Evolutionary conservation across 2,329 filamentous ascomycete species (phyloP), one percentile per base, ranked within the genome.

Genomic region (Stemphylium vesicarium): DNA sequence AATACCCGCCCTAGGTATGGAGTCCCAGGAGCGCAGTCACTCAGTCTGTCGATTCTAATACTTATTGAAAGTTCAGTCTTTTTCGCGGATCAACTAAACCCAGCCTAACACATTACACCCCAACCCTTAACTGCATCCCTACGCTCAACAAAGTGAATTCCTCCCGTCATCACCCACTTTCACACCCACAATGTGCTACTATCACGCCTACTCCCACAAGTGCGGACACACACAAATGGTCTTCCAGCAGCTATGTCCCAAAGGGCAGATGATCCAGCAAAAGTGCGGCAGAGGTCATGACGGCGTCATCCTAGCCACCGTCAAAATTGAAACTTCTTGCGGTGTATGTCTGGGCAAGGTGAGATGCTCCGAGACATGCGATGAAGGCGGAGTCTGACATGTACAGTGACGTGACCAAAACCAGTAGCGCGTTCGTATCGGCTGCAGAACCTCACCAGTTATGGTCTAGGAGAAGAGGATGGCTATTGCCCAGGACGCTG

Each of bases 201-300:
- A 79, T 68, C 79, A 80, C 66, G 79, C 78, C 42, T 79, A 81
- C 70, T 73, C 69, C 3, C 75, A 80, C 68, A 65, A 68, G 12
- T 81, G 79, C 64, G 78, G 78, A 39, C 79, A 81, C 63, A 78
- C 77, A 13, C 68, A 72, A 51, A 79, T 72, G 62, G 53, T 73
- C 10, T 66, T 75, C 49, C 65, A 68, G 31, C 60, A 69, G 41
- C 57, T 70, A 18, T 75, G 71, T 22, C 32, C 62, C 2, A 65
- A 64, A 15, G 70, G 65, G 4, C 69, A 73, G 20, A 69, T 73
- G 63, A 66, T 60, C 10, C 71, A 74, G 54, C 64, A 65, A 45
- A 72, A 64, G 42, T 75, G 72, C 24, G 60, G 63, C 1, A 48
- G 66, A 12, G 71, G 71, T 4, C 59, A 70, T 4, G 68, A 72